Evolutionary conservation across 192 early-diverging fungal genomes (phyloP).

Genomic region (Mortierella hygrophila): DNA sequence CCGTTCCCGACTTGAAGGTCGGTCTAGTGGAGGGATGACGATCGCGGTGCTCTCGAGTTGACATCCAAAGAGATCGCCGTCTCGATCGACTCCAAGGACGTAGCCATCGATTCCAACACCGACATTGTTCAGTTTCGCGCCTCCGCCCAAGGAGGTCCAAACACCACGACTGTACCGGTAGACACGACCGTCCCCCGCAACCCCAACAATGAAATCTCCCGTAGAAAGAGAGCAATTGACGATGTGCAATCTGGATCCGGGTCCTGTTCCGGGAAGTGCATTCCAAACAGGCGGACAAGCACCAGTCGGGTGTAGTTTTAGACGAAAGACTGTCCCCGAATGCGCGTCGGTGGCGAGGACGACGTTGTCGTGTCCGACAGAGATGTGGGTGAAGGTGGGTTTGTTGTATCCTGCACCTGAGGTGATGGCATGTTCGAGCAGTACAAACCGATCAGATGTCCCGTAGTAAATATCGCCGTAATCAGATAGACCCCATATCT

Average conservation of each 20-base stretch:
- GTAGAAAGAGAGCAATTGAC: slow-evolving; percentile 21
- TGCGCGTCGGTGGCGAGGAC: slow-evolving; percentile 44
- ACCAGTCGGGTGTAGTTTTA: slow-evolving; percentile 26
- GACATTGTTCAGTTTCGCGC: slow-evolving; percentile 17
- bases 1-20: not conserved
- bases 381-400: slow-evolving; percentile 34
- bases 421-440: slow-evolving; percentile 32
- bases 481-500: slow-evolving; percentile 46
- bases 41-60: slow-evolving; percentile 24
- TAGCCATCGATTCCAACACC: slow-evolving; percentile 46
- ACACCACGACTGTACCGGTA: slow-evolving; percentile 17
- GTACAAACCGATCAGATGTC: slow-evolving; percentile 31
- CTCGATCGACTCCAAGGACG: slow-evolving; percentile 40
- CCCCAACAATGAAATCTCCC: slow-evolving; percentile 34
- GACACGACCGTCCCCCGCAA: slow-evolving; percentile 20
- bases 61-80: slow-evolving; percentile 46
- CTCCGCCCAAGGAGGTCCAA: slow-evolving; percentile 30
- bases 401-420: slow-evolving; percentile 40
- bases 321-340: slow-evolving; percentile 41
- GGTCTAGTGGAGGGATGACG: not conserved
- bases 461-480: slow-evolving; percentile 40
- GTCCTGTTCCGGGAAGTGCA: slow-evolving; percentile 36
- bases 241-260: slow-evolving; percentile 15
- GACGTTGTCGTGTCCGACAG: slow-evolving; percentile 38
- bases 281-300: slow-evolving; percentile 47